These are phyloP conservation scores for Paramyrothecium sp. DNA, from an alignment of 2,329 filamentous ascomycete genomes.

Conservation along the genomic window DNA sequence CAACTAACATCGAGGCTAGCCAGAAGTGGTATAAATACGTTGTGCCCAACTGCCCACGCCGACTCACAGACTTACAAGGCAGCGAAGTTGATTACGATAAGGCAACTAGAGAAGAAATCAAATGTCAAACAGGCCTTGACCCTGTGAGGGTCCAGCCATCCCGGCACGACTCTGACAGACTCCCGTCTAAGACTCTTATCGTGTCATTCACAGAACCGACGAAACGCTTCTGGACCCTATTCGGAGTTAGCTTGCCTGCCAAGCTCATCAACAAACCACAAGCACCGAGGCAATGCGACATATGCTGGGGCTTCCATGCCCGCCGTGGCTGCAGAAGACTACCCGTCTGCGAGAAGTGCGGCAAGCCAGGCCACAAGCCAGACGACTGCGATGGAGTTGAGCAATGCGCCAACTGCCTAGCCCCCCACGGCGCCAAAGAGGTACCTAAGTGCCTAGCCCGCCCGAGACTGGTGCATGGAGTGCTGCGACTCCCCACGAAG, in stretches of 20 bases:
- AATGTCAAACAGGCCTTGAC: slow-evolving; percentile 5
- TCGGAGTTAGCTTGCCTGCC: slow-evolving; percentile 5
- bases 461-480: slow-evolving; percentile 1
- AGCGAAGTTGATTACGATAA: slow-evolving; percentile 4
- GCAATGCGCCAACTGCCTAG: slow-evolving; percentile 8
- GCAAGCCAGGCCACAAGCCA: slow-evolving; percentile 5
- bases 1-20: slow-evolving; percentile 8
- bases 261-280: slow-evolving; percentile 7
- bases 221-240: slow-evolving; percentile 10
- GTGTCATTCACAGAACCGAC: slow-evolving; percentile 11
- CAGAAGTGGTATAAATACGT: slow-evolving; percentile 10
- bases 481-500: slow-evolving; percentile 1
- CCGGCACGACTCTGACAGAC: slow-evolving; percentile 4
- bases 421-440: slow-evolving; percentile 3
- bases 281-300: slow-evolving; percentile 4
- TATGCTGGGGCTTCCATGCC: slow-evolving; percentile 5
- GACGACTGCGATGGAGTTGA: slow-evolving; percentile 4
- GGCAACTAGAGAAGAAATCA: slow-evolving; percentile 5
- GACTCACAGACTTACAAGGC: slow-evolving; percentile 7
- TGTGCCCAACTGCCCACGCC: slow-evolving; percentile 8
- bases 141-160: slow-evolving; percentile 5
- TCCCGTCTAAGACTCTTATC: slow-evolving; percentile 11
- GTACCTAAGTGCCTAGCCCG: slow-evolving; percentile 4
- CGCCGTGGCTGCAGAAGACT: slow-evolving; percentile 1
- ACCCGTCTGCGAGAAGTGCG: slow-evolving; percentile 7